Evolutionary conservation across 768 basidiomycete species (phyloP), one percentile per base, ranked within the genome.

Genomic region (Phylloporus sp.): DNA sequence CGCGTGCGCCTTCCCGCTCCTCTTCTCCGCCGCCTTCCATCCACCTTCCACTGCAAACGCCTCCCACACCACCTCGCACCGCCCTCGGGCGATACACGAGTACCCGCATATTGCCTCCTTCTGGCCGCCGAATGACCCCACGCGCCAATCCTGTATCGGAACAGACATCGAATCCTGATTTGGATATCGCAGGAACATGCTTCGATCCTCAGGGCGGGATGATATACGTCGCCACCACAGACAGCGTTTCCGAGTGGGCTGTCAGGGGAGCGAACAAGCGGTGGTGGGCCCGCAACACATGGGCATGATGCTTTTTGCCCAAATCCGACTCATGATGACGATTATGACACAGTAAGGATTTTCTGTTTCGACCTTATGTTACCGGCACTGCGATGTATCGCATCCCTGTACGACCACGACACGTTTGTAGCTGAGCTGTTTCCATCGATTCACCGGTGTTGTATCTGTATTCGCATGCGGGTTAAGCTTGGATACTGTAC

Each of bases 221-320:
- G 64, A 61, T 91, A 27, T 91, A 91, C 61, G 84, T 82, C 13
- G 88, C 83, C 20, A 80, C 80, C 49, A 77, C 78, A 52, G 66
- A 73, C 52, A 82, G 82, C 32, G 73, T 94, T 23, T 85, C 82
- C 7, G 91, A 93, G 65, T 94, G 88, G 87, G 74, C 78, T 39
- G 74, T 94, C 47, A 74, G 79, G 20, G 86, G 85, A 5, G 80
- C 82, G 13, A 84, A 85, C 56, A 87, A 85, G 73, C 72, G 79
- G 45, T 90, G 86, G 86, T 89, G 84, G 83, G 70, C 74, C 39
- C 78, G 73, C 57, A 73, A 75, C 1, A 61, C 63, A 32, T 77
- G 77, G 73, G 76, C 70, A 52, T 79, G 48, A 66, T 23, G 9
- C 23, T 18, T 5, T 23, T 24, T 23, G 11, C 20, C n/a, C 29